Base-by-base conservation (phyloP, 257 asterid genomes). In the Nemophila menziesii region DNA sequence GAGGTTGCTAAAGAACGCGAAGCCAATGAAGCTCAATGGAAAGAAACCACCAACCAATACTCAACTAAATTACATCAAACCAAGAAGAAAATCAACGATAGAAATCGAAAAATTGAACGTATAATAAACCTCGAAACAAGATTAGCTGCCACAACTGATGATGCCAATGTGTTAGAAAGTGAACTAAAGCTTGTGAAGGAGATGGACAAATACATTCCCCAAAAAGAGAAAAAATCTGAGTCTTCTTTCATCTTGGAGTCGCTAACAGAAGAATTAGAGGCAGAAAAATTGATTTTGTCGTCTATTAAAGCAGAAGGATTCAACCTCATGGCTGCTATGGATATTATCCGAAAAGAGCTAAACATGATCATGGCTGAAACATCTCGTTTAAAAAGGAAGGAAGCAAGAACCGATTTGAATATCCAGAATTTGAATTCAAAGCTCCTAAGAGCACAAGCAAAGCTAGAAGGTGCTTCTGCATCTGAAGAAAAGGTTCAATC, bases 261-360 rank as follows among this genome's bases (percentile, higher is more conserved):
- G 0, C 44, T 71, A 44, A 48, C 58, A 49, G 43, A 62, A 56
- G 92, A 80, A 52, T 42, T 81, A 59, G 84, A 69, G 54, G 72
- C 56, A 26, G 52, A 71, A 13, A 78, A 65, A 64, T 55, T 60
- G 39, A 80, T 78, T 60, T 13, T 84, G 51, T 66, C 66, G 33
- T 55, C 70, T 12, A 49, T 63, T 36, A 65, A 51, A 65, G 78
- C 70, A 39, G 89, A 65, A 43, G 46, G 85, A 45, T 72, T 81
- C 47, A 84, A 72, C 62, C 70, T 76, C 48, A 81, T 90, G 96
- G 71, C 78, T 43, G 84, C 96, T 13, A 78, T 90, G 80, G 92
- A 78, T 44, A 51, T 64, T 12, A 54, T 65, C n/a, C 58, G 94
- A 56, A 60, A 68, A 3, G 92, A 90, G 64, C 74, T 76, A 58